These are phyloP conservation scores for Litchi chinensis DNA, from an alignment of 345 rosid genomes.

Conservation along the genomic window DNA sequence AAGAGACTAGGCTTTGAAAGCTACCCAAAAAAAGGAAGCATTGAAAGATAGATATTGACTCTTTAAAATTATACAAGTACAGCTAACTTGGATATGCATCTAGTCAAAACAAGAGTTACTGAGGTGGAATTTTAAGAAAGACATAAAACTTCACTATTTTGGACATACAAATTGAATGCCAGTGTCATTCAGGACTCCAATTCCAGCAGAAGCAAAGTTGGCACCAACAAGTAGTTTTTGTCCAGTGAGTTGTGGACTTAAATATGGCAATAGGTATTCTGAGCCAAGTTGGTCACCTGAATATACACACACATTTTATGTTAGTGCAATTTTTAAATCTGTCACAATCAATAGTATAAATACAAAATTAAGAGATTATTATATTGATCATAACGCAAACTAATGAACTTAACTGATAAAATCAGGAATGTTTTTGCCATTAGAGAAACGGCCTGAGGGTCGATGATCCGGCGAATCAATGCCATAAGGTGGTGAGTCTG, in stretches of 20 bases:
- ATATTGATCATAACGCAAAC: background rate
- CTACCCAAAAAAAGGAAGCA: too few relatives aligned
- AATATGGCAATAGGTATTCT: constrained; percentile 71
- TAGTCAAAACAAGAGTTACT: too few relatives aligned
- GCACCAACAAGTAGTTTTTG: constrained; percentile 73
- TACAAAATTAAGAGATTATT: background rate
- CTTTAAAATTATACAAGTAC: too few relatives aligned
- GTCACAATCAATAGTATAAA: background rate
- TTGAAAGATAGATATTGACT: too few relatives aligned
- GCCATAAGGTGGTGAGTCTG: constrained; percentile 83
- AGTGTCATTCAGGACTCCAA: constrained; percentile 90
- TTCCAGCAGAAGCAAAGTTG: constrained; percentile 95
- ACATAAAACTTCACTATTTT: background rate
- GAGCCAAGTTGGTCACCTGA: constrained; percentile 74
- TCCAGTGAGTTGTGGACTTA: constrained; percentile 66
- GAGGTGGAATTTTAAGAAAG: too few relatives aligned
- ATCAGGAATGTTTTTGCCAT: constrained; percentile 90
- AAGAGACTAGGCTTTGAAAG: too few relatives aligned
- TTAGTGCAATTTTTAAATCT: background rate
- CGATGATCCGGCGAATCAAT: constrained; percentile 69
- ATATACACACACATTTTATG: background rate
- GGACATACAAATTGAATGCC: constrained; percentile 83
- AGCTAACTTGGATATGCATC: too few relatives aligned
- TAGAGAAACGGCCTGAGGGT: constrained; percentile 86
- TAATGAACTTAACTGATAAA: constrained; percentile 52